Percentiles rank a stretch among this genome's conserved stretches.
Conservation (phyloP, 1,139 yeast species). For the Blastobotrys illinoisensis region DNA sequence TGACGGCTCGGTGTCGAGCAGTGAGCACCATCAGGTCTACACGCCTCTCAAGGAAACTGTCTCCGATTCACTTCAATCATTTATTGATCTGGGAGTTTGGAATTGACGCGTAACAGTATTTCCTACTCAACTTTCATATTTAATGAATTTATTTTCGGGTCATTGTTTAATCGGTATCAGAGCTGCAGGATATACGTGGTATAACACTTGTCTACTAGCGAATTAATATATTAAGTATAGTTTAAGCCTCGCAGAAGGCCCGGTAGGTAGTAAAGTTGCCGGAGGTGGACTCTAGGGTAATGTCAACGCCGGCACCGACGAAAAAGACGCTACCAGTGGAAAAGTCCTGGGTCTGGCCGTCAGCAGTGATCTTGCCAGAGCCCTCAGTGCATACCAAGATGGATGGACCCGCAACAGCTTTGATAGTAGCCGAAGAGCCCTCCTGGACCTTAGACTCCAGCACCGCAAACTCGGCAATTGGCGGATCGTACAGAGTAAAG, state of each 20-base stretch:
- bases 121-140: no score
- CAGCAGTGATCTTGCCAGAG: slow-evolving; percentile 51
- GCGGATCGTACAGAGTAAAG: slow-evolving; percentile 81
- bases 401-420: slow-evolving; percentile 78
- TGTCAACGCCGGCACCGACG: slow-evolving; percentile 68
- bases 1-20: neutral
- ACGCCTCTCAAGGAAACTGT: neutral
- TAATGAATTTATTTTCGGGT: no score
- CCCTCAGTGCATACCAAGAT: slow-evolving; percentile 83
- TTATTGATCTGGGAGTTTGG: neutral
- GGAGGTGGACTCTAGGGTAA: slow-evolving; percentile 52
- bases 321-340: slow-evolving; percentile 74
- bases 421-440: slow-evolving; percentile 45
- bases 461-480: slow-evolving; percentile 92
- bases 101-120: no score
- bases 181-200: no score
- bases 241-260: slow-evolving; percentile 47
- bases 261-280: slow-evolving; percentile 70
- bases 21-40: neutral
- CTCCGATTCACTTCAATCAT: neutral
- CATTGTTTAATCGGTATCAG: no score
- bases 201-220: no score
- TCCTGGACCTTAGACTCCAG: slow-evolving; percentile 60
- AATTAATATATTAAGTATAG: neutral
- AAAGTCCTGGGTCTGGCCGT: slow-evolving; percentile 37